These are phyloP conservation scores for Trametes cinnabarina DNA, from an alignment of 768 basidiomycete genomes.

Conservation along the genomic window DNA sequence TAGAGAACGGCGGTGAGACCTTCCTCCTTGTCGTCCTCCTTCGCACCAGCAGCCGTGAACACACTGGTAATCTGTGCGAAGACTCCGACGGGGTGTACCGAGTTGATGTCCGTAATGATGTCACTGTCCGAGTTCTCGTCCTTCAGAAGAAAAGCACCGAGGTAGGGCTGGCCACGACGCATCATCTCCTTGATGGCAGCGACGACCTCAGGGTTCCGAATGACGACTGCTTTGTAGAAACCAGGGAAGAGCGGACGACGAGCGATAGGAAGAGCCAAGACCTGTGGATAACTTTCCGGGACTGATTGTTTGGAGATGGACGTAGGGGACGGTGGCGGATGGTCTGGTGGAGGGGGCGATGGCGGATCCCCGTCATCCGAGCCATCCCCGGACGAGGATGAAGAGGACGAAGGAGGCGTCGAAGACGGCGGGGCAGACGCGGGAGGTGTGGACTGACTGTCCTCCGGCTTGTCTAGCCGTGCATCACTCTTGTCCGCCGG, in stretches of 20 bases:
- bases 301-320: conserved; percentile 84
- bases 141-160: conserved; percentile 95
- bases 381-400: conserved; percentile 41
- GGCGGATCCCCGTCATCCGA: conserved; percentile 41
- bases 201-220: conserved; percentile 87
- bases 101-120: conserved; percentile 82
- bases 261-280: conserved; percentile 92
- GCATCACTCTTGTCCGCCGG: conserved; percentile 10
- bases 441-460: conserved; percentile 27
- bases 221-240: conserved; percentile 97
- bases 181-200: conserved; percentile 95
- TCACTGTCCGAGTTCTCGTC: conserved; percentile 92
- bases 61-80: conserved; percentile 97
- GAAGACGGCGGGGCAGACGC: conserved; percentile 30
- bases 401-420: conserved; percentile 37
- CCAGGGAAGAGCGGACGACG: conserved; percentile 95
- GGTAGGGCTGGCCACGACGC: conserved; percentile 93
- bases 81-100: conserved; percentile 90
- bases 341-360: conserved; percentile 37
- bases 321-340: conserved; percentile 40
- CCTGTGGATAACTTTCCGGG: conserved; percentile 89
- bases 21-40: conserved; percentile 78
- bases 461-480: conserved; percentile 26
- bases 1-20: conserved; percentile 94
- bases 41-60: conserved; percentile 59